Percentiles rank a stretch among this genome's conserved stretches.
These are phyloP conservation scores for Penicillium paneum DNA, from an alignment of 2,329 filamentous ascomycete species.

Conservation along the genomic window DNA sequence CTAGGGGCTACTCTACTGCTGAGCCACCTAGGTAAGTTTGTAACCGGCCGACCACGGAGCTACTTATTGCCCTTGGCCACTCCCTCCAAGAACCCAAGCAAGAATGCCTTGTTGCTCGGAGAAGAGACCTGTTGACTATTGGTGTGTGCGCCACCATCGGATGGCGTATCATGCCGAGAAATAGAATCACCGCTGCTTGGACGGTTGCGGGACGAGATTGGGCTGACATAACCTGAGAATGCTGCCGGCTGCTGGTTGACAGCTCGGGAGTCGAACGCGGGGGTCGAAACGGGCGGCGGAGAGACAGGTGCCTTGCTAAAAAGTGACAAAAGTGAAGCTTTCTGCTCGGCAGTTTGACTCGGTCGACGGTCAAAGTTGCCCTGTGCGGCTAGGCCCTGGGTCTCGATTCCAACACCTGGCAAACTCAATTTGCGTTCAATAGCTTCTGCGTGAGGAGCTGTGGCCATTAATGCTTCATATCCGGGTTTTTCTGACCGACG, in stretches of 20 bases:
- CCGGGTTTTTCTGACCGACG: constrained; percentile 47
- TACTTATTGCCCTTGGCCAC: constrained; percentile 46
- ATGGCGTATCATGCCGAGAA: constrained; percentile 20
- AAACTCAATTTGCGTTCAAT: constrained; percentile 15
- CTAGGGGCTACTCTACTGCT: background rate
- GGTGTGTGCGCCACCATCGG: constrained; percentile 44
- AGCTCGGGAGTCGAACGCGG: constrained; percentile 21
- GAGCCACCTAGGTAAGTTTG: background rate
- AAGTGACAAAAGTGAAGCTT: constrained; percentile 57
- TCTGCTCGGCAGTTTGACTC: constrained; percentile 47
- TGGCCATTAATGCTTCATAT: constrained; percentile 27
- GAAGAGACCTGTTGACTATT: constrained; percentile 50
- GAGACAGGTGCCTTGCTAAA: constrained; percentile 52
- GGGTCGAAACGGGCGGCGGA: constrained; percentile 21
- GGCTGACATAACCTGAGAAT: constrained; percentile 29
- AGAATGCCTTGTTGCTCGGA: constrained; percentile 69
- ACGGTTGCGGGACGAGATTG: constrained; percentile 28
- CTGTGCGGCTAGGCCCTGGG: constrained; percentile 19
- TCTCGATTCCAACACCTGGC: constrained; percentile 8
- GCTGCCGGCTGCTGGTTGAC: constrained; percentile 19
- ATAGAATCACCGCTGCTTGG: constrained; percentile 18
- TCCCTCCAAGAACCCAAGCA: constrained; percentile 70
- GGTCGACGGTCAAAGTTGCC: constrained; percentile 36
- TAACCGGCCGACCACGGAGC: background rate
- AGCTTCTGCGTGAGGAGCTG: constrained; percentile 1